Base-by-base conservation (phyloP, 116 monocot genomes). In the Posidonia oceanica region DNA sequence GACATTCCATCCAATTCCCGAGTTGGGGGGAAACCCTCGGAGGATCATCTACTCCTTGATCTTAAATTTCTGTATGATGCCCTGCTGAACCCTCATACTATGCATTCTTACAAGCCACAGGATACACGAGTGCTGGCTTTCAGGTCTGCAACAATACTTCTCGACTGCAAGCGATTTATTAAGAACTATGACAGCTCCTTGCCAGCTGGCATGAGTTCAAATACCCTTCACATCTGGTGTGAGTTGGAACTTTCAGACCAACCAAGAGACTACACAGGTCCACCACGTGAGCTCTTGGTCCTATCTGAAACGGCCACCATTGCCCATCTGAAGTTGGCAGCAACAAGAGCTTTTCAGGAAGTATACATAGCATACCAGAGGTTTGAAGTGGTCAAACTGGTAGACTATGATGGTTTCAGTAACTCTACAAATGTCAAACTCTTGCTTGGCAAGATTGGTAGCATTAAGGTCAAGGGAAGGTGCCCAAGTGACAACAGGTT, bases 91-190 rank as follows among this genome's bases (percentile, higher is more conserved):
- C 97, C 97, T 13, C 39, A 42, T 0, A 81, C 82, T 3, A 92
- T 91, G 92, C 58, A 80, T n/a, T 4, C 59, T 4, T 85, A 81
- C 74, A 86, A 76, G 21, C 84, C 87, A 36, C 36, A 52, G 0
- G 63, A 68, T 0, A n/a, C 61, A 5, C 36, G 74, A 4, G 78
- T 68, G 22, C 14, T 64, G 20, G 72, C 79, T 4, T 36, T 22
- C 4, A 39, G 37, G 3, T 71, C 89, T 15, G 87, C 89, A 40
- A 39, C 68, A 52, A 92, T 68, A 59, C 73, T 97, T 12, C 83
- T 97, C 1, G 97, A 97, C 73, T 92, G 97, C 86, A 97, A 97
- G 58, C 89, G 85, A 11, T 92, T 97, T 59, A 67, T 89, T 37
- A 97, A 85, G 70, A 77, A 80, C 72, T 89, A 87, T 41, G 82